A percentile compares a stretch with the other conserved stretches of the same genome.
Conservation (phyloP, 1,284 basidiomycete genomes). For the Cryptococcus sp. region DNA sequence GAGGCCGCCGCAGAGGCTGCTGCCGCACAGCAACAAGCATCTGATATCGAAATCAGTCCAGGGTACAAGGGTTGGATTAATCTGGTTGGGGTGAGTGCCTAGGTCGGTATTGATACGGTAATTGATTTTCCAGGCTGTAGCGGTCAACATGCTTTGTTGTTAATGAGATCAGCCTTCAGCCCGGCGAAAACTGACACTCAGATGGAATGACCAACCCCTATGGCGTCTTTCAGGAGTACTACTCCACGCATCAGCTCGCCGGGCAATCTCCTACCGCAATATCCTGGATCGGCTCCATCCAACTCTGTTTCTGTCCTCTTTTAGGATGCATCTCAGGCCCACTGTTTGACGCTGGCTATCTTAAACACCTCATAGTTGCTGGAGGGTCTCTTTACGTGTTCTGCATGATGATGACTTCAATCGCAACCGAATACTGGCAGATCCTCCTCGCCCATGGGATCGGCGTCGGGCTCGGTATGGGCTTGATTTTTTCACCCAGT, state of each 20-base stretch:
- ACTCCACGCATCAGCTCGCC: constrained; percentile 17
- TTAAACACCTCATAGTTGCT: constrained; percentile 50
- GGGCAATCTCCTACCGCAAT: constrained; percentile 20
- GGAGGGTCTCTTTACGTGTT: constrained; percentile 53
- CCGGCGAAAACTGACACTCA: constrained; percentile 6
- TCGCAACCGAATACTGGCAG: constrained; percentile 60
- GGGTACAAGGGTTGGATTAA: constrained; percentile 16
- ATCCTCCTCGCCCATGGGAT: constrained; percentile 25
- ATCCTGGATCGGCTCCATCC: constrained; percentile 70
- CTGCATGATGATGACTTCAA: constrained; percentile 56
- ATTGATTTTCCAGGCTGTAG: constrained; percentile 10
- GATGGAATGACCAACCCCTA: constrained; percentile 39
- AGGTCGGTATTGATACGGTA: not conserved
- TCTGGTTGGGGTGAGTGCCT: constrained; percentile 17
- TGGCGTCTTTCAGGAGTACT: constrained; percentile 36
- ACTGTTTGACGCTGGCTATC: constrained; percentile 60
- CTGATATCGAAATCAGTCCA: constrained; percentile 2
- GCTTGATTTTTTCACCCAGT: constrained; percentile 54
- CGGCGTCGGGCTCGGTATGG: constrained; percentile 36
- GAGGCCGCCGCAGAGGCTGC: not conserved
- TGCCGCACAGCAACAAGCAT: not conserved
- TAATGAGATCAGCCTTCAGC: constrained; percentile 1
- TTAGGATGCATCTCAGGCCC: constrained; percentile 54
- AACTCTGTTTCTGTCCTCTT: constrained; percentile 54
- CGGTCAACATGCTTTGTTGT: constrained; percentile 34